Evolutionary conservation across 345 rosid genomes (phyloP), one percentile per base, ranked within the genome.

Genomic region (Excoecaria cochinchinensis): DNA sequence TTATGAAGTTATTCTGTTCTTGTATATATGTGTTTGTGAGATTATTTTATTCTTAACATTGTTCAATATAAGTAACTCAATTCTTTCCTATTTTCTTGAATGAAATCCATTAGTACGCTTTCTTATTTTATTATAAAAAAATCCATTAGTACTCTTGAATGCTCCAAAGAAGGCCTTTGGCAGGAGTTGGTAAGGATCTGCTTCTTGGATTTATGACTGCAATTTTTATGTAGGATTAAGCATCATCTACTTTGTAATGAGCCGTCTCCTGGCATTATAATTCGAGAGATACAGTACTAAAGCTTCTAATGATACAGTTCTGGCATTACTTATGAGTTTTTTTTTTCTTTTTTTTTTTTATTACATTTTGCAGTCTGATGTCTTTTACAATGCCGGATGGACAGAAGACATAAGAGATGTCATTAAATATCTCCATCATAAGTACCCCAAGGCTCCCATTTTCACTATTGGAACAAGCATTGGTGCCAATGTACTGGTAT

Each of bases 351-450:
- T 58, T 64, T 55, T 17, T 31, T 2, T 25, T 25, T 0, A 31
- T 31, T 6, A 69, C 62, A 12, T 6, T 39, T 62, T 83, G 83
- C 92, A 94, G 98, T 90, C 98, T 1, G 98, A 92, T 85, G 85
- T 91, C 83, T 91, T 94, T 76, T 94, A 92, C 80, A 92, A 92
- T 85, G 97, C 97, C 76, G 98, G 97, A 59, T 91, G 92, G 89
- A 94, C 98, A 16, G 97, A 89, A 82, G 98, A 94, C 82, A 15
- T 83, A 10, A 75, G 97, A 21, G 84, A 63, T 16, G 89, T 92
- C 71, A 66, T 90, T 71, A 77, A 71, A 66, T 80, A 86, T 84
- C 92, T 94, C 73, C 95, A 91, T 56, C 66, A 72, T 0, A 75
- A 86, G 21, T 89, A 87, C 74, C 91, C 95, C n/a, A 85, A 72